These are phyloP conservation scores for Tuctoria greenei DNA, from an alignment of 176 grass and related monocot species.

Conservation along the genomic window DNA sequence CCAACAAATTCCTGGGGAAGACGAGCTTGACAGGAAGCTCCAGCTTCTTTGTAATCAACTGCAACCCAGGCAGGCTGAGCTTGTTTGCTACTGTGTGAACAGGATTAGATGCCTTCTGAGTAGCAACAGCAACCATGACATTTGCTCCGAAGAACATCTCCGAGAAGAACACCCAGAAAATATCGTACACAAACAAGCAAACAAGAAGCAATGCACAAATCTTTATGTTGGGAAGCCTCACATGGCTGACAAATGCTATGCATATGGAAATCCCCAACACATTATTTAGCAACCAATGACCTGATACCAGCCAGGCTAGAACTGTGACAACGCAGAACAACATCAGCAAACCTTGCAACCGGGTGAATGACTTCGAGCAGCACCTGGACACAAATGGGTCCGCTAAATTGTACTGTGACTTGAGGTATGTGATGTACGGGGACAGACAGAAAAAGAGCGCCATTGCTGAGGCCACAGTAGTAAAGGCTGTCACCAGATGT, in stretches of 20 bases:
- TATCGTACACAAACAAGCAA: constrained; percentile 90
- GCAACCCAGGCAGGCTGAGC: constrained; percentile 85
- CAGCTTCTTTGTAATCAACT: constrained; percentile 84
- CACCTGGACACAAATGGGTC: constrained; percentile 80
- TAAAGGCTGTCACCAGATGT: constrained; percentile 77
- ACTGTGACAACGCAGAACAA: constrained; percentile 60
- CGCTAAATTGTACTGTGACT: constrained; percentile 43
- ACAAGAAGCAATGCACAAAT: constrained; percentile 80
- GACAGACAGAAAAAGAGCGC: constrained; percentile 90
- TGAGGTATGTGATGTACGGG: constrained; percentile 56
- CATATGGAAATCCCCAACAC: constrained; percentile 86
- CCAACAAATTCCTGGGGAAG: constrained; percentile 94
- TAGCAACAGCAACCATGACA: constrained; percentile 99
- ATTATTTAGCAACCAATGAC: constrained; percentile 95
- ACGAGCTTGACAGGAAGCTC: constrained; percentile 97
- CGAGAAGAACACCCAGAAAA: constrained; percentile 99
- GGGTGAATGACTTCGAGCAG: constrained; percentile 81
- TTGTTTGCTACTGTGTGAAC: constrained; percentile 85
- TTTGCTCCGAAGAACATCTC: constrained; percentile 96
- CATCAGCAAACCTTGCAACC: constrained; percentile 61
- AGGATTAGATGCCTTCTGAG: constrained; percentile 96
- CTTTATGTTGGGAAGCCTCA: constrained; percentile 95
- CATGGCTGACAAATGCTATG: constrained; percentile 95
- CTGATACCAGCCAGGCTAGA: constrained; percentile 74
- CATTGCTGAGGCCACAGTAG: constrained; percentile 64